Evolutionary conservation across 1,284 basidiomycete genomes (phyloP).

Genomic region (Tylopilus orsonianus): DNA sequence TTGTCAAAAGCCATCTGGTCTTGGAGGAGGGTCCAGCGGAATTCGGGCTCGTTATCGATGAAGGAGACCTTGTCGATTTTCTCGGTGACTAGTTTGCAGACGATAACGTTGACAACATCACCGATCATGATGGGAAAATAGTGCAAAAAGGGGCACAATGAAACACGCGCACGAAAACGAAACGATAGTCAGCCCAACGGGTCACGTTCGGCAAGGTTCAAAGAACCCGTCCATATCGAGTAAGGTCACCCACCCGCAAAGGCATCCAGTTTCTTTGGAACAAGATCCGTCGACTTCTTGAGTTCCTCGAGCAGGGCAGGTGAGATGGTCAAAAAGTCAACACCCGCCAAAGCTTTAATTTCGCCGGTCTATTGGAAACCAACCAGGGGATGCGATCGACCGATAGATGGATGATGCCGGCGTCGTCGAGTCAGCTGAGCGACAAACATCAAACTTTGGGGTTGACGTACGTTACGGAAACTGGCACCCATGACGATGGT

Average conservation of each 20-base stretch:
- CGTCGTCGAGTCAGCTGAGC: constrained; percentile 2
- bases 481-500: constrained; percentile 99
- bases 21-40: constrained; percentile 90
- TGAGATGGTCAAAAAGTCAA: constrained; percentile 96
- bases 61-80: constrained; percentile 79
- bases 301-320: constrained; percentile 92
- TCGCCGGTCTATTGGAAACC: constrained; percentile 67
- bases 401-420: constrained; percentile 2
- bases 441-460: not conserved
- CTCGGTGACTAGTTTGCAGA: constrained; percentile 54
- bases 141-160: not conserved
- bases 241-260: constrained; percentile 51
- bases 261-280: constrained; percentile 86
- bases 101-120: too few species aligned
- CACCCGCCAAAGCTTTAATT: constrained; percentile 93
- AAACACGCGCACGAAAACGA: constrained; percentile 4
- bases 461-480: constrained; percentile 84
- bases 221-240: constrained; percentile 4
- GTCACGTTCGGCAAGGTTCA: constrained; percentile 3
- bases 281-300: constrained; percentile 73
- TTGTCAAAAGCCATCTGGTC: constrained; percentile 97
- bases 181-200: constrained; percentile 3
- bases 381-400: constrained; percentile 26
- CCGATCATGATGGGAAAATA: not conserved
- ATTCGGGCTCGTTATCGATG: constrained; percentile 93